Evolutionary conservation across 208 protist genomes (phyloP).

Genomic region (Trypanosomatidae sp.): DNA sequence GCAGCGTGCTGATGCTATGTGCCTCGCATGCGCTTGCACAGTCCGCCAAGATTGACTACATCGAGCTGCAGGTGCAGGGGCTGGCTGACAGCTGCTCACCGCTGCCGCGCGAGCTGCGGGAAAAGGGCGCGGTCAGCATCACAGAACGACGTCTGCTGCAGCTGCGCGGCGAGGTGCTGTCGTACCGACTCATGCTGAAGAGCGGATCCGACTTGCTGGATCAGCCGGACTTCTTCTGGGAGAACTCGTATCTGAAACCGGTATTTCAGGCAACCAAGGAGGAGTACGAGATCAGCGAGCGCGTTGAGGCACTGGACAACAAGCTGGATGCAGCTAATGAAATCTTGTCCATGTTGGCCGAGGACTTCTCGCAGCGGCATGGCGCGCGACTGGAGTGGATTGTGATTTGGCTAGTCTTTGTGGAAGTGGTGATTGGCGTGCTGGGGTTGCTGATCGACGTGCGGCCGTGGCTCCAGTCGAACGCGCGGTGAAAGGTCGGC

Average conservation of each 20-base stretch:
- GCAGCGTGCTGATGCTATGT: slow-evolving; percentile 67
- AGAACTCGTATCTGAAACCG: slow-evolving; percentile 78
- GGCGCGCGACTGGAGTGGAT: slow-evolving; percentile 82
- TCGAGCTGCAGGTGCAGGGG: slow-evolving; percentile 74
- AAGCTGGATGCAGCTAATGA: slow-evolving; percentile 79
- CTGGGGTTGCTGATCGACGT: slow-evolving; percentile 64
- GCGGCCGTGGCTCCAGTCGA: slow-evolving; percentile 45
- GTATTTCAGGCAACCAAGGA: slow-evolving; percentile 81
- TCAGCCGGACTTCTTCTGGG: slow-evolving; percentile 84
- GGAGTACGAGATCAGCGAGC: slow-evolving; percentile 60
- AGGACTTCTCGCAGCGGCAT: slow-evolving; percentile 77
- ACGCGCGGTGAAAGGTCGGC: neutral
- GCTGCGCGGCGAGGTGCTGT: slow-evolving; percentile 71
- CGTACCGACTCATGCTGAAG: slow-evolving; percentile 79
- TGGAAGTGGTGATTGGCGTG: slow-evolving; percentile 81
- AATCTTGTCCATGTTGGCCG: slow-evolving; percentile 75
- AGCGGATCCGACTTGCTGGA: slow-evolving; percentile 80
- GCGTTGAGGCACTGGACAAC: slow-evolving; percentile 74
- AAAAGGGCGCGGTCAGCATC: slow-evolving; percentile 63
- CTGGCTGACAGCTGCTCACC: slow-evolving; percentile 68
- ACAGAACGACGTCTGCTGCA: slow-evolving; percentile 64
- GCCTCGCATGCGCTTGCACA: slow-evolving; percentile 74
- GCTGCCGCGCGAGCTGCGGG: slow-evolving; percentile 60
- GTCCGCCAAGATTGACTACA: slow-evolving; percentile 82
- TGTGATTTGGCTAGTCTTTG: slow-evolving; percentile 82